phyloP scores from a whole-genome alignment of 169 alveolate species.

The Eimeria brunetti region DNA sequence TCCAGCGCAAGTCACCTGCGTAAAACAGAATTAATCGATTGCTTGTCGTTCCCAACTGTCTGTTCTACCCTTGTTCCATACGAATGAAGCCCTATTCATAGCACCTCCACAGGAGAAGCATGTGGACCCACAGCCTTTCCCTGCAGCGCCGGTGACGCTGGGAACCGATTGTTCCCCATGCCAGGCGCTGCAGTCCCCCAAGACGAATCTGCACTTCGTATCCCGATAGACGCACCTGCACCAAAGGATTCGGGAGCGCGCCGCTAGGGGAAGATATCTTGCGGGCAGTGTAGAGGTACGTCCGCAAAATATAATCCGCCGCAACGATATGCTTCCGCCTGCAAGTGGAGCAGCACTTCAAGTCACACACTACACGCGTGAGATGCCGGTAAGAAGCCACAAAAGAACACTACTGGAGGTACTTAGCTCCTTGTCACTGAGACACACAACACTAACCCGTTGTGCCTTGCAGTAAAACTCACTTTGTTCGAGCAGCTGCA shows the following conservation, averaged over 20 bases:
- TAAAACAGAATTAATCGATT: neutral
- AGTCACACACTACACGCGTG: neutral
- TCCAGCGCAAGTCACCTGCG: slow-evolving; percentile 89
- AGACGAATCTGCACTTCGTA: neutral
- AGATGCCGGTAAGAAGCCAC: neutral
- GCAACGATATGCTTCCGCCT: slow-evolving; percentile 87
- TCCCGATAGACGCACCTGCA: slow-evolving; percentile 67
- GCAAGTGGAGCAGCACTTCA: slow-evolving; percentile 58
- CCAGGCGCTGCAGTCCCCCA: neutral
- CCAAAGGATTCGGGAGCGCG: slow-evolving; percentile 88
- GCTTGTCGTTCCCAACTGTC: neutral
- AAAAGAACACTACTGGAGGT: neutral
- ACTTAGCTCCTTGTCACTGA: neutral
- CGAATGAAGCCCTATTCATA: neutral
- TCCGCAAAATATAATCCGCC: slow-evolving; percentile 91
- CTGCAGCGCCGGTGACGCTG: neutral
- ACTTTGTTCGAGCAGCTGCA: slow-evolving; percentile 86
- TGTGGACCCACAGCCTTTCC: neutral
- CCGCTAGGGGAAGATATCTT: slow-evolving; percentile 85
- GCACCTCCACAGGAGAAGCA: neutral
- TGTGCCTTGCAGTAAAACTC: slow-evolving; percentile 5
- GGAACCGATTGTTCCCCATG: neutral
- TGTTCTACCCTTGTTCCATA: neutral
- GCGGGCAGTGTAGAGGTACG: slow-evolving; percentile 91
- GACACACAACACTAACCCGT: neutral